Conservation (phyloP, 2,329 filamentous ascomycete genomes). For the Paecilomyces niveus region DNA sequence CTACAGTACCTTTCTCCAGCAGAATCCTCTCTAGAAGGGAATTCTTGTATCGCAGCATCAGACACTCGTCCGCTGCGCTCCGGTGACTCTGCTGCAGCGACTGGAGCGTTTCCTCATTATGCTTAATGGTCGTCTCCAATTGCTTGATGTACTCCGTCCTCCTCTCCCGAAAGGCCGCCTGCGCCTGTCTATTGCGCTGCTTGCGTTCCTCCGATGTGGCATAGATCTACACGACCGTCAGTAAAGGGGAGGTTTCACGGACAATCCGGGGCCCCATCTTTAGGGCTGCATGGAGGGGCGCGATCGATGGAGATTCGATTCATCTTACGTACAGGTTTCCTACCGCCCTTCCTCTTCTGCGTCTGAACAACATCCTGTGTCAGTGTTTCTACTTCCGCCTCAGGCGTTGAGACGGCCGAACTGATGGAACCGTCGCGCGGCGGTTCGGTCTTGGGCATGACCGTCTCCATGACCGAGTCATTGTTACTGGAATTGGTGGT, state of each 20-base stretch:
- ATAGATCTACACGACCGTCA: conserved; percentile 64
- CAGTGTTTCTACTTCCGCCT: conserved; percentile 34
- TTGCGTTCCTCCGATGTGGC: conserved; percentile 98
- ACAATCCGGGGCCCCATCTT: conserved; percentile 26
- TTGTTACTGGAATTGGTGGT: conserved; percentile 31
- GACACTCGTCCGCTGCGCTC: conserved; percentile 87
- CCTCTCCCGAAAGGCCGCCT: conserved; percentile 93
- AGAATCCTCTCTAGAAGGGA: conserved; percentile 91
- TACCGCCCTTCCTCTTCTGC: conserved; percentile 93
- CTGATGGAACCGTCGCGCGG: conserved; percentile 36
- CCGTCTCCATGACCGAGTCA: conserved; percentile 33
- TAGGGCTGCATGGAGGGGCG: conserved; percentile 1
- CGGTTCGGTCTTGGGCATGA: conserved; percentile 37
- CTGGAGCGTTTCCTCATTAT: conserved; percentile 89
- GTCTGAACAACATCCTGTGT: conserved; percentile 39
- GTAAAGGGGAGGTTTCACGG: conserved; percentile 1
- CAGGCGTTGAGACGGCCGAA: conserved; percentile 40
- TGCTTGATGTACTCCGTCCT: conserved; percentile 99
- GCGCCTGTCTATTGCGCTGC: conserved; percentile 92
- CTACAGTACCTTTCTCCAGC: conserved; percentile 79
- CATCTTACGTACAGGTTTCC: conserved; percentile 73
- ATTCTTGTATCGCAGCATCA: conserved; percentile 99
- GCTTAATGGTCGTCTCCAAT: conserved; percentile 92
- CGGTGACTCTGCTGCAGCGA: conserved; percentile 91
- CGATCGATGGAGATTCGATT: background rate